Conservation (phyloP, 2,329 filamentous ascomycete genomes). For the Alternaria panax region DNA sequence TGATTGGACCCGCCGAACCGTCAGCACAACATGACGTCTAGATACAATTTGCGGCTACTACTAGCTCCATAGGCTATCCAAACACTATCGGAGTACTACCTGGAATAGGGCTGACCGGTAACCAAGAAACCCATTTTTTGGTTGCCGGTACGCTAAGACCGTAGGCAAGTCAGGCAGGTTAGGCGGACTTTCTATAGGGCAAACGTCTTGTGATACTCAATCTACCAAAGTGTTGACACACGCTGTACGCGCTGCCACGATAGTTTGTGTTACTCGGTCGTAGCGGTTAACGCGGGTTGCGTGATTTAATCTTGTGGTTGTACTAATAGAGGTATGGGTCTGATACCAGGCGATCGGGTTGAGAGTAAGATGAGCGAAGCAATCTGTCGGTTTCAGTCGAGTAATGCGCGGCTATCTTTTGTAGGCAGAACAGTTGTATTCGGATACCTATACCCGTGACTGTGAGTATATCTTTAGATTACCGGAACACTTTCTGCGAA, state of each 20-base stretch:
- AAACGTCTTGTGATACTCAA: neutral
- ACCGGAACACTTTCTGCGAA: neutral
- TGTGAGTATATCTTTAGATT: neutral
- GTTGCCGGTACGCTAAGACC: neutral
- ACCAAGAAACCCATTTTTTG: neutral
- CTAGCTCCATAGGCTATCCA: neutral
- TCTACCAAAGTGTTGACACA: neutral
- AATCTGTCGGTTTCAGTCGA: neutral
- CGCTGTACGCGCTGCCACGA: neutral
- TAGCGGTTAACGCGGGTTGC: neutral
- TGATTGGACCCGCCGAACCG: neutral
- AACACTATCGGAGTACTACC: constrained; percentile 1
- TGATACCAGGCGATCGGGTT: neutral
- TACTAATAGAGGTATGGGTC: neutral
- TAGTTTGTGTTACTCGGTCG: neutral
- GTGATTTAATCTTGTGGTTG: neutral
- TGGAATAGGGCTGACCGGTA: neutral
- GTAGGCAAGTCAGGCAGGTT: neutral
- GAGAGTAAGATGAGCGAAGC: neutral
- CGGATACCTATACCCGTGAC: neutral
- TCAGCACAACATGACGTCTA: constrained; percentile 4
- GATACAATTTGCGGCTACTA: constrained; percentile 2
- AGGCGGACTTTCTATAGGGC: neutral
- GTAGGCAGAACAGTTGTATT: neutral
- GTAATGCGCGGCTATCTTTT: neutral